Base-by-base conservation (phyloP, 768 basidiomycete genomes). In the Mycena floridula region DNA sequence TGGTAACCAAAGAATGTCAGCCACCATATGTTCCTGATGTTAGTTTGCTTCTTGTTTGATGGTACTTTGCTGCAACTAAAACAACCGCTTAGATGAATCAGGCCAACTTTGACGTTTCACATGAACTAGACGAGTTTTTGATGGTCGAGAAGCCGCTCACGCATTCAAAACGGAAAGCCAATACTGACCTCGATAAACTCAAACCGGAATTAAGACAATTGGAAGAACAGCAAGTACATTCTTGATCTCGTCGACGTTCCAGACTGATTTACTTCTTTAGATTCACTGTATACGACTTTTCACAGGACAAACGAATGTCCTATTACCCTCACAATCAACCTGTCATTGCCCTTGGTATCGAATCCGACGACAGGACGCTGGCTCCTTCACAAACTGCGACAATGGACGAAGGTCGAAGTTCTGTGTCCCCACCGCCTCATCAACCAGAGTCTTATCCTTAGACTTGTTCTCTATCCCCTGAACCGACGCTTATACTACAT, bases 61-160 rank as follows among this genome's bases (percentile, higher is more conserved):
- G 40, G 24, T 30, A 26, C 39, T 42, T 20, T 21, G 13, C 20
- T 23, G 12, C 11, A 11, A 9, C 37, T 38, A 38, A 11, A 20
- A 27, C 38, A 39, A 16, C 25, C 4, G 32, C 48, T 22, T 58
- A 99, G 94, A 81, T 86, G 64, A 93, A 94, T 61, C 85, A 85
- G 64, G 89, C 93, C n/a, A 98, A 99, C 63, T 99, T 98, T 63
- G 95, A 99, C 59, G 85, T 96, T 27, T 82, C 91, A 26, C 93
- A 98, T 58, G 96, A 98, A 68, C 77, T 99, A 8, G 94, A 99
- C 60, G 96, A 99, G 62, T 87, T 98, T 56, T 64, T 99, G 57
- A 80, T 98, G 76, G 94, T 94, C 42, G 95, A 98, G 67, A 97
- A 97, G 61, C 95, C 95, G n/a, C 68, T 98, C 44, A 96, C 91